Conservation (phyloP, 768 basidiomycete genomes). For the Panellus pusillus region DNA sequence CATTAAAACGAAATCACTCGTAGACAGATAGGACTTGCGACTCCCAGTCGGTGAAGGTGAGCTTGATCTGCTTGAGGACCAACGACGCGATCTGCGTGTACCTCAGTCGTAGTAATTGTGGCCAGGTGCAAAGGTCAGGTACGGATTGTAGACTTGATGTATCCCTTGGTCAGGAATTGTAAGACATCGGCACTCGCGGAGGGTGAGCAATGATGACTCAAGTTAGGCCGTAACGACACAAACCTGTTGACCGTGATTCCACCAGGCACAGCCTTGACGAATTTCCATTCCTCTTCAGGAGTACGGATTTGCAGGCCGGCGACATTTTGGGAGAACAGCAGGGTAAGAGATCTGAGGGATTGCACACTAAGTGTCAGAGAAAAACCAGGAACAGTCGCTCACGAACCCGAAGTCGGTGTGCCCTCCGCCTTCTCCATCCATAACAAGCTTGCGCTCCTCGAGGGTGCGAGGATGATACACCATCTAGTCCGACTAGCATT, state of each 20-base stretch:
- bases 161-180: slow-evolving; percentile 39
- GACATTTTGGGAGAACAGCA: slow-evolving; percentile 38
- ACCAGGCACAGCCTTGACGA: slow-evolving; percentile 32
- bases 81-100: slow-evolving; percentile 5
- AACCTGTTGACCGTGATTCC: slow-evolving; percentile 29
- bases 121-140: background rate
- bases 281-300: slow-evolving; percentile 35
- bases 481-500: slow-evolving; percentile 23
- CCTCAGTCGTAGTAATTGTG: background rate
- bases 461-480: slow-evolving; percentile 38
- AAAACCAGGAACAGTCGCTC: background rate
- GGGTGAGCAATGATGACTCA: background rate
- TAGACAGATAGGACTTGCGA: background rate
- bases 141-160: slow-evolving; percentile 12
- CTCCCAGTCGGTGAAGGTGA: slow-evolving; percentile 8
- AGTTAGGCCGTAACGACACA: background rate
- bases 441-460: slow-evolving; percentile 41
- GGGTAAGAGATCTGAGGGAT: slow-evolving; percentile 32
- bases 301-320: slow-evolving; percentile 39
- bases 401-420: slow-evolving; percentile 38
- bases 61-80: slow-evolving; percentile 12
- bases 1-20: background rate
- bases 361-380: background rate
- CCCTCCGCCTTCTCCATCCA: slow-evolving; percentile 46
- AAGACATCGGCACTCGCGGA: slow-evolving; percentile 28